Conservation (phyloP, 2,329 filamentous ascomycete genomes). For the Cercospora nicotianae region DNA sequence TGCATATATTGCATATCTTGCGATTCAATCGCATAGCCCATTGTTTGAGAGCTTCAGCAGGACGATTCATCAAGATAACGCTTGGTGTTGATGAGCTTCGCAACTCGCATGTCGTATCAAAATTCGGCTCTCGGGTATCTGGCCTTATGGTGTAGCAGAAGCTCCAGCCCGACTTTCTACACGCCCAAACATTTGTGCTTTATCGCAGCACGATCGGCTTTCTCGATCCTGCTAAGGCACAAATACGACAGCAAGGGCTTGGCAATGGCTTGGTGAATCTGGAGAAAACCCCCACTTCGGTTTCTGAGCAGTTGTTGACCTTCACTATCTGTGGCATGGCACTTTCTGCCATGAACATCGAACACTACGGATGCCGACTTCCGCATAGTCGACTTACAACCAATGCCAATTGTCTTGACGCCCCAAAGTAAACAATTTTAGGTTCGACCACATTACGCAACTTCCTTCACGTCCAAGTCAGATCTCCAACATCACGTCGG, state of each 20-base stretch:
- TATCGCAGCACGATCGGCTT: not conserved
- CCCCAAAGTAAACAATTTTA: not conserved
- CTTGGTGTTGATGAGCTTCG: not conserved
- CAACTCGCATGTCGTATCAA: not conserved
- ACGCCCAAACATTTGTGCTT: not conserved
- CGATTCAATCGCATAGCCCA: not conserved
- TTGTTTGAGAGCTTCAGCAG: not conserved
- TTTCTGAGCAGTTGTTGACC: not conserved
- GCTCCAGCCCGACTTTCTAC: not conserved
- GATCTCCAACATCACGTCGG: not conserved
- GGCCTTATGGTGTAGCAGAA: not conserved
- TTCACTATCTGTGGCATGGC: not conserved
- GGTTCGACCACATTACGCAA: not conserved
- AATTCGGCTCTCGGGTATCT: not conserved
- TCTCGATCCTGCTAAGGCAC: not conserved
- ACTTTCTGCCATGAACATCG: not conserved
- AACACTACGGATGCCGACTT: not conserved
- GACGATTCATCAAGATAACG: not conserved
- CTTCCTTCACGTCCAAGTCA: conserved; percentile 2
- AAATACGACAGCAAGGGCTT: not conserved
- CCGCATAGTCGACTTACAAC: not conserved
- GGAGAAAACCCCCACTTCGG: not conserved
- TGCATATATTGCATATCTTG: not conserved
- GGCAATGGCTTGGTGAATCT: not conserved
- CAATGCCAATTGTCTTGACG: not conserved